Conservation (phyloP, 164 flowering plant species). For the Annona cherimola region DNA sequence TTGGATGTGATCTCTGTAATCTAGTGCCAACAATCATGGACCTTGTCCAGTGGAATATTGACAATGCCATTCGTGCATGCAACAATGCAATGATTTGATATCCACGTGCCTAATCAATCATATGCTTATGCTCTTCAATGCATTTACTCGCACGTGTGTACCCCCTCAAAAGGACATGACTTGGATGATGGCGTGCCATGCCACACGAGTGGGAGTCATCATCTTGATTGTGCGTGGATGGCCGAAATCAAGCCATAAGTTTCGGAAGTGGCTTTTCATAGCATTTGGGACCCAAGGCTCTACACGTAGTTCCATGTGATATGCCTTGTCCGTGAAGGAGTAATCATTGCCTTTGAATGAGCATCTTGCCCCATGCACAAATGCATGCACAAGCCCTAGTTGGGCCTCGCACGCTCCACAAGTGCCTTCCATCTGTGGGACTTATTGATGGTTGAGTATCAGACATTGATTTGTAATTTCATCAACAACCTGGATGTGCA, state of each 20-base stretch:
- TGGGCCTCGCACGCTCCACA: neutral
- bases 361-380: neutral
- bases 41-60: neutral
- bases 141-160: neutral
- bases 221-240: constrained; percentile 1
- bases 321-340: constrained; percentile 19
- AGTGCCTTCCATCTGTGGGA: neutral
- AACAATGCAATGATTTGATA: neutral
- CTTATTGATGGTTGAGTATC: neutral
- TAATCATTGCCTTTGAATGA: constrained; percentile 36
- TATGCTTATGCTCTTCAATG: neutral
- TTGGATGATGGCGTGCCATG: neutral
- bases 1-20: neutral
- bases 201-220: constrained; percentile 7
- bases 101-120: neutral
- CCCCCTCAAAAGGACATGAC: neutral
- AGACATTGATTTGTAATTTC: too few species aligned
- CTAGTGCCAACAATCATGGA: neutral
- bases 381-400: neutral
- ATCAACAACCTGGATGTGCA: too few species aligned
- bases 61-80: neutral
- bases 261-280: constrained; percentile 18
- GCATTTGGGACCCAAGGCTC: constrained; percentile 9
- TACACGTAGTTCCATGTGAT: constrained; percentile 33
- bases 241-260: constrained; percentile 32